A percentile compares a stretch with the other conserved stretches of the same genome.
Evolutionary conservation across 2,329 filamentous ascomycete species (phyloP).

Genomic region (Pseudocercospora macadamiae): DNA sequence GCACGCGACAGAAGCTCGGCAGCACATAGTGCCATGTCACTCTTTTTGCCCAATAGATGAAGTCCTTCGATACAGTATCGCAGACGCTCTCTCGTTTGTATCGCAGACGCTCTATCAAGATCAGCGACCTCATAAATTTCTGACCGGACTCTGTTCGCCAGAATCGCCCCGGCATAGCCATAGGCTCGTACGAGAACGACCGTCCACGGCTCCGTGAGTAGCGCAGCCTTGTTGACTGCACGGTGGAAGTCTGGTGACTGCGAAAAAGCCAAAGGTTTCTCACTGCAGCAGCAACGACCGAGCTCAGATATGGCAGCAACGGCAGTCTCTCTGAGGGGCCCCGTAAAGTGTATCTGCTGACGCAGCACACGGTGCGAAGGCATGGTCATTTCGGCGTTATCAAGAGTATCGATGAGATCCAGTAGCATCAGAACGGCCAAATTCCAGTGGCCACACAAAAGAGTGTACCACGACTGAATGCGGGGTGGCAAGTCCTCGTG

Average conservation of each 20-base stretch:
- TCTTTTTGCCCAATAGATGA: slow-evolving; percentile 19
- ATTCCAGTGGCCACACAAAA: slow-evolving; percentile 26
- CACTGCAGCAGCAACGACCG: slow-evolving; percentile 15
- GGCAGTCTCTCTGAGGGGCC: slow-evolving; percentile 13
- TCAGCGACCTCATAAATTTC: not conserved
- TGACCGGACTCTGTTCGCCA: slow-evolving; percentile 10
- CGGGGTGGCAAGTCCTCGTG: slow-evolving; percentile 25
- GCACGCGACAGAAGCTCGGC: slow-evolving; percentile 14
- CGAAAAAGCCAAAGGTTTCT: slow-evolving; percentile 16
- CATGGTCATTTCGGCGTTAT: slow-evolving; percentile 17
- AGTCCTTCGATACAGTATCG: slow-evolving; percentile 19
- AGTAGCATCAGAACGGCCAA: slow-evolving; percentile 24
- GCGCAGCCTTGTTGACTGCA: slow-evolving; percentile 24
- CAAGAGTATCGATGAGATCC: slow-evolving; percentile 21
- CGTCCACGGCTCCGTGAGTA: slow-evolving; percentile 28
- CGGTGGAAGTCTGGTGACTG: slow-evolving; percentile 24
- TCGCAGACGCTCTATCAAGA: slow-evolving; percentile 9
- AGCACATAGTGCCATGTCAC: slow-evolving; percentile 21
- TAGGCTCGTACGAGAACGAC: slow-evolving; percentile 23
- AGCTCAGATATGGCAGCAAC: slow-evolving; percentile 21
- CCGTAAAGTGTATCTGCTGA: slow-evolving; percentile 13
- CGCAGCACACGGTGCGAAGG: slow-evolving; percentile 7
- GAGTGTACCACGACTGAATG: slow-evolving; percentile 28
- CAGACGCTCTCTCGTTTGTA: slow-evolving; percentile 13
- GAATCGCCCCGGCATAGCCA: slow-evolving; percentile 20